Conservation (phyloP, 1,284 basidiomycete genomes). For the Pseudozyma thailandica region DNA sequence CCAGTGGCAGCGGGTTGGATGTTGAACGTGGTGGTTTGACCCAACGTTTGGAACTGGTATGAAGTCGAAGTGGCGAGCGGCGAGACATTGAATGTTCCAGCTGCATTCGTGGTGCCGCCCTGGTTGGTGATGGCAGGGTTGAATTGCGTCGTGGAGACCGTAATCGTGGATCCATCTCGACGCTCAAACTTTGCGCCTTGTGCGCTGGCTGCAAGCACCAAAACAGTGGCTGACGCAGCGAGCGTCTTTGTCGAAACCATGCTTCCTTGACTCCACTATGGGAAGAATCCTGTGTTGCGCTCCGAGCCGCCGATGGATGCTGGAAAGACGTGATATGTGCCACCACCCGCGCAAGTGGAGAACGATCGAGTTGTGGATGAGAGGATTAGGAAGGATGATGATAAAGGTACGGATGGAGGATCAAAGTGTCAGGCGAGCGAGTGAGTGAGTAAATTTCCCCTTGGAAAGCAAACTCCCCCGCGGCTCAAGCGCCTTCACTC, state of each 20-base stretch:
- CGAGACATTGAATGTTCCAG: conserved; percentile 57
- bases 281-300: too few relatives aligned
- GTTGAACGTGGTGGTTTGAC: conserved; percentile 42
- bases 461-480: too few relatives aligned
- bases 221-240: not conserved
- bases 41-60: conserved; percentile 31
- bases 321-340: too few relatives aligned
- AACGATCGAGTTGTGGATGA: too few relatives aligned
- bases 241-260: not conserved
- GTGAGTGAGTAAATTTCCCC: too few relatives aligned
- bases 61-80: conserved; percentile 44
- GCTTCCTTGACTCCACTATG: too few relatives aligned
- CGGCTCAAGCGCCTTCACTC: too few relatives aligned
- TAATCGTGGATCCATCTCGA: conserved; percentile 36
- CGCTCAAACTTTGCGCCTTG: not conserved
- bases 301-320: too few relatives aligned
- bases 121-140: conserved; percentile 47
- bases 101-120: conserved; percentile 57
- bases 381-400: too few relatives aligned
- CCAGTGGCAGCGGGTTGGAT: conserved; percentile 2
- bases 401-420: too few relatives aligned
- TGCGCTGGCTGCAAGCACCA: not conserved
- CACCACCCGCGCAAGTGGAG: too few relatives aligned
- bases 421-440: too few relatives aligned
- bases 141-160: conserved; percentile 38